Conservation (phyloP, 139 green algal genomes). For the Tetradesmus obliquus region DNA sequence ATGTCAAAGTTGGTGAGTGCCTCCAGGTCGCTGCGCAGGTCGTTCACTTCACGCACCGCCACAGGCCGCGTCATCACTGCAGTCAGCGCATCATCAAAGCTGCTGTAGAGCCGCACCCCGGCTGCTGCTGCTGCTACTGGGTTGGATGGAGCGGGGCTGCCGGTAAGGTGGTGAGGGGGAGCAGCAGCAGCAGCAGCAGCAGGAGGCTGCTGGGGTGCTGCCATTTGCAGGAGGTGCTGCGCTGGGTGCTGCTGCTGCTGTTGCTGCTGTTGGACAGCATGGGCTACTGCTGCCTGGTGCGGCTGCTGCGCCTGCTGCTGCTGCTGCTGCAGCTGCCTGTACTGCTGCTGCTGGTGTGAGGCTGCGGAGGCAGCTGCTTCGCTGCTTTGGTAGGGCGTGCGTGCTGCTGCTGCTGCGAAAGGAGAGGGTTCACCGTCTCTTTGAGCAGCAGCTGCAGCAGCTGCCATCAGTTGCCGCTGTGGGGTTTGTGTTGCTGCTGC, state of each 20-base stretch:
- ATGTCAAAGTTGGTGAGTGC: conserved; percentile 20
- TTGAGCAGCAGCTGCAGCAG: neutral
- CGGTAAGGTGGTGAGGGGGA: no score
- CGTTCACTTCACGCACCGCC: neutral
- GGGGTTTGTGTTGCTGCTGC: no score
- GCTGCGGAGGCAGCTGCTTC: neutral
- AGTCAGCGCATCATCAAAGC: neutral
- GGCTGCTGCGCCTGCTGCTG: conserved; percentile 8
- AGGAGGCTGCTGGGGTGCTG: neutral
- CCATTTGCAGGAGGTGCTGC: neutral
- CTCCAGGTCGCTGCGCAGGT: neutral
- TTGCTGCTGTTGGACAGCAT: neutral
- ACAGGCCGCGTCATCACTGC: neutral
- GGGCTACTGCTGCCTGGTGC: neutral
- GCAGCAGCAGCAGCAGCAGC: neutral
- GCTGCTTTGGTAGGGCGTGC: neutral
- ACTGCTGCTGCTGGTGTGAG: neutral
- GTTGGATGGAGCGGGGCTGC: no score
- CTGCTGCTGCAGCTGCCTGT: conserved; percentile 10
- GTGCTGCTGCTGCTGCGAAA: neutral
- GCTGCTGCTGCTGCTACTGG: neutral
- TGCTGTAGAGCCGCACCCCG: no score
- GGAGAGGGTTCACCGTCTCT: neutral
- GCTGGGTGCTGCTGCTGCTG: neutral
- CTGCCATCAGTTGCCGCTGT: neutral